phyloP scores from a whole-genome alignment of 2,329 filamentous ascomycete species.

The Diaporthe aspalathi region DNA sequence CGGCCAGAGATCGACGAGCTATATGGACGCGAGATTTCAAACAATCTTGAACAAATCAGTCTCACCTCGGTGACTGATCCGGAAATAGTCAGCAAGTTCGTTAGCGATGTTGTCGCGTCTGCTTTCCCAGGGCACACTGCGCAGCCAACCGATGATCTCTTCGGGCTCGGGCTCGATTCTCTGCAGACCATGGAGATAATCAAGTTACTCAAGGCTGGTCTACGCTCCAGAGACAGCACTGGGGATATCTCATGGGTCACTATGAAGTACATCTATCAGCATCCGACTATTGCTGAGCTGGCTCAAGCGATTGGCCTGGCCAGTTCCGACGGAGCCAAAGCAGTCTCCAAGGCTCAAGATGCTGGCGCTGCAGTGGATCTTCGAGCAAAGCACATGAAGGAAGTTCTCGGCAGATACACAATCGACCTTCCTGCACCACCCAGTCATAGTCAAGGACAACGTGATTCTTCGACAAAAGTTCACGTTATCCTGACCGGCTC shows the following conservation, averaged over 20 bases:
- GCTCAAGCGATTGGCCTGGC: not conserved
- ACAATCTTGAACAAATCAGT: conserved; percentile 5
- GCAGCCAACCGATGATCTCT: conserved; percentile 38
- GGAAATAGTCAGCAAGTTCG: conserved; percentile 18
- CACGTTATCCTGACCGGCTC: conserved; percentile 49
- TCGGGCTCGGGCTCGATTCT: conserved; percentile 40
- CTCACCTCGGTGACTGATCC: not conserved
- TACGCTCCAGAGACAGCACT: conserved; percentile 1
- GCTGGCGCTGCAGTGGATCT: not conserved
- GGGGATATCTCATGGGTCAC: conserved; percentile 30
- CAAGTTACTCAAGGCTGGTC: conserved; percentile 35
- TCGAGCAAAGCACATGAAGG: conserved; percentile 16
- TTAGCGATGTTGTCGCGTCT: conserved; percentile 29
- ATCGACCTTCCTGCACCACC: not conserved
- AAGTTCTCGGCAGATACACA: conserved; percentile 4
- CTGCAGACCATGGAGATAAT: conserved; percentile 40
- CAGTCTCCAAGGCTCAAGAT: not conserved
- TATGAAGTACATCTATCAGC: conserved; percentile 37
- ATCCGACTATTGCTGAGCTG: conserved; percentile 39
- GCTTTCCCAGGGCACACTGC: conserved; percentile 31
- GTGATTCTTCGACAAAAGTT: conserved; percentile 32
- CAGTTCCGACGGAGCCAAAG: not conserved
- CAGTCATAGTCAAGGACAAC: not conserved
- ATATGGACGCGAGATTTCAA: conserved; percentile 23
- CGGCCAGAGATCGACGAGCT: conserved; percentile 1